phyloP scores from a whole-genome alignment of 2,329 filamentous ascomycete genomes.

The Phialemonium atrogriseum region DNA sequence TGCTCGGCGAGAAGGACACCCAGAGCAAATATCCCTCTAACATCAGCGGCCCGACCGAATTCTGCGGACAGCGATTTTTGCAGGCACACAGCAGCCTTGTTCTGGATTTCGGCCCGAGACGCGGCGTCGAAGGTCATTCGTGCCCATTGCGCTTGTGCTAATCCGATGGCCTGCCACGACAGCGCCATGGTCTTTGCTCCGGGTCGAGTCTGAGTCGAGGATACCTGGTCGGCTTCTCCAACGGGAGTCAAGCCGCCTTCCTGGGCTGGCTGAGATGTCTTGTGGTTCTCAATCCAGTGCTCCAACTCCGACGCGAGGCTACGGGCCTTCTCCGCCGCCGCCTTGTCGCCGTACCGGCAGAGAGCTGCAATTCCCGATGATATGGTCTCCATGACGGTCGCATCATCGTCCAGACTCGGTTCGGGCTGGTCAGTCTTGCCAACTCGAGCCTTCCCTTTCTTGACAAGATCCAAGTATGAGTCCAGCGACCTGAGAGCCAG shows the following conservation, averaged over 20 bases:
- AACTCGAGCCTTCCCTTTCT: constrained; percentile 73
- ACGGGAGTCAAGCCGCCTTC: constrained; percentile 12
- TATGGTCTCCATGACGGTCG: constrained; percentile 66
- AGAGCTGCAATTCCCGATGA: constrained; percentile 73
- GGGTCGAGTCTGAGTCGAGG: constrained; percentile 27
- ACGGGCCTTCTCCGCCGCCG: constrained; percentile 72
- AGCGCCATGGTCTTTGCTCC: constrained; percentile 55
- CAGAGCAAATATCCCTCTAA: constrained; percentile 72
- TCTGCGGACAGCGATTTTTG: constrained; percentile 64
- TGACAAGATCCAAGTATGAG: constrained; percentile 83
- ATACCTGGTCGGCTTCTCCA: constrained; percentile 10
- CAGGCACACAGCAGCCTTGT: constrained; percentile 68
- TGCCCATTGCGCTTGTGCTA: constrained; percentile 83
- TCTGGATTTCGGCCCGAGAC: constrained; percentile 63
- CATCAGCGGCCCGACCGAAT: constrained; percentile 56
- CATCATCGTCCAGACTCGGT: constrained; percentile 68
- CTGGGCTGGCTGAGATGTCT: constrained; percentile 20
- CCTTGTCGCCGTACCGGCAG: constrained; percentile 68
- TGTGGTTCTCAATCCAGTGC: constrained; percentile 61
- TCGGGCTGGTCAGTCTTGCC: constrained; percentile 69
- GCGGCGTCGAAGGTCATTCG: constrained; percentile 69
- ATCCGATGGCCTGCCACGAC: constrained; percentile 76
- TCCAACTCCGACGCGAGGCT: constrained; percentile 64
- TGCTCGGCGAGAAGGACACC: constrained; percentile 83
- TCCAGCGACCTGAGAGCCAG: constrained; percentile 85